A percentile compares a stretch with the other conserved stretches of the same genome.
Evolutionary conservation across 345 rosid genomes (phyloP).

Genomic region (Melastoma malabathricum): DNA sequence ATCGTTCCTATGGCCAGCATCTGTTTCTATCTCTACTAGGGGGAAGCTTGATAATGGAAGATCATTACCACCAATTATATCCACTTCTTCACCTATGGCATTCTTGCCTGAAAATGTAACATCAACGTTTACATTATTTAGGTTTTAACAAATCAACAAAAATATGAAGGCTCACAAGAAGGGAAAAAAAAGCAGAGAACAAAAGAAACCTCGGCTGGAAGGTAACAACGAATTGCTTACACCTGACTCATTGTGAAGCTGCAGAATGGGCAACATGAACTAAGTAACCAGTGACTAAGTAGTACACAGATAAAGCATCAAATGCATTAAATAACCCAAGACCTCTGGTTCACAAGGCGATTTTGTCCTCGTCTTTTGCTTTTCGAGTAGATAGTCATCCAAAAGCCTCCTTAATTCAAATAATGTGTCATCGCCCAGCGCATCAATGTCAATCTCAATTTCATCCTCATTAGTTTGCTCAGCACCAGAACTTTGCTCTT

Average conservation of each 20-base stretch:
- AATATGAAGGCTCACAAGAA: neutral
- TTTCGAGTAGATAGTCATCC: slow-evolving; percentile 51
- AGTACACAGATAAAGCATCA: neutral
- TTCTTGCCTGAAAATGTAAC: slow-evolving; percentile 36
- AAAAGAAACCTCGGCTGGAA: slow-evolving; percentile 42
- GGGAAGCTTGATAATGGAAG: slow-evolving; percentile 38
- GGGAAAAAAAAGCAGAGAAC: neutral
- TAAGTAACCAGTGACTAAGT: slow-evolving; percentile 9
- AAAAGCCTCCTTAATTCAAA: slow-evolving; percentile 53
- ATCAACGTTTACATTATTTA: neutral
- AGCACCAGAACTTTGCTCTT: slow-evolving; percentile 41
- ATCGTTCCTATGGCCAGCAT: slow-evolving; percentile 32
- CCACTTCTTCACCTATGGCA: slow-evolving; percentile 55
- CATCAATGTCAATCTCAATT: slow-evolving; percentile 77
- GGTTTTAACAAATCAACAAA: neutral
- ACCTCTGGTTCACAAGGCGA: slow-evolving; percentile 77
- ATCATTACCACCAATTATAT: slow-evolving; percentile 71
- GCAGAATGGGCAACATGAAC: slow-evolving; percentile 16
- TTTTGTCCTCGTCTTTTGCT: slow-evolving; percentile 32
- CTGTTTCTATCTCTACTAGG: slow-evolving; percentile 49
- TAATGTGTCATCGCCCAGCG: slow-evolving; percentile 53
- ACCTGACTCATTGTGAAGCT: slow-evolving; percentile 58
- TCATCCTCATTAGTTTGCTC: slow-evolving; percentile 55
- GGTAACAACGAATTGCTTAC: slow-evolving; percentile 52
- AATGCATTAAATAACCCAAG: slow-evolving; percentile 4